Base-by-base conservation (phyloP, 2,329 filamentous ascomycete genomes). In the Trichoderma afroharzianum region DNA sequence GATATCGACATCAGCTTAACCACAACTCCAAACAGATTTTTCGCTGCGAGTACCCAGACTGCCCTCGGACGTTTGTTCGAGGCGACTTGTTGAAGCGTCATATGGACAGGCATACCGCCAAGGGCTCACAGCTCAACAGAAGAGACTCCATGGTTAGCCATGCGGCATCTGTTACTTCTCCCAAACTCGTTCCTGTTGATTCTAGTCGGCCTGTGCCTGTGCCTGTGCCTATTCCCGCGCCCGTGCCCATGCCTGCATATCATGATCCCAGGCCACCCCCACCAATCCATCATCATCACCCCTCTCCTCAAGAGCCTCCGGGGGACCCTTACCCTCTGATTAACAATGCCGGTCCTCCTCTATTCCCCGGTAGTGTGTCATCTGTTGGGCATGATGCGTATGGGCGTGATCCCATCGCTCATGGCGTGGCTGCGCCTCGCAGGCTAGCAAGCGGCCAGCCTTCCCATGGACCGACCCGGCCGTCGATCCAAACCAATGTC, bases 21-120 rank as follows among this genome's bases (percentile, higher is more conserved):
- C 96, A 98, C 82, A 92, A 93, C 71, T 95, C 95, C 21, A 98
- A 98, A 82, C 93, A 97, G 79, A 97, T 97, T 70, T 98, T 97
- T 80, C 90, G 90, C 78, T 98, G 96, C 84, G 93, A 97, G 78
- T 97, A 95, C 77, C 93, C 93, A 24, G 94, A 95, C 78, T 99
- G 96, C 81, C 90, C 91, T 73, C 92, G 95, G 66, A 91, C 93
- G 36, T 99, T 98, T 83, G 95, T 98, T 71, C 91, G 96, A 74
- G 93, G 97, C 75, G 96, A 99, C 81, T 86, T 99, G 72, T 94
- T 96, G 79, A 92, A 96, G 78, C 91, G 93, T 55, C 93, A 96
- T 81, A 88, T 91, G 79, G 93, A 95, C 79, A 89, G 93, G 57
- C 93, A 95, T 81, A 93, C 90, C 14, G 92, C 92, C 66, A 92